Evolutionary conservation across 108 stramenopile genomes (phyloP).

Genomic region (Cylindrotheca closterium): DNA sequence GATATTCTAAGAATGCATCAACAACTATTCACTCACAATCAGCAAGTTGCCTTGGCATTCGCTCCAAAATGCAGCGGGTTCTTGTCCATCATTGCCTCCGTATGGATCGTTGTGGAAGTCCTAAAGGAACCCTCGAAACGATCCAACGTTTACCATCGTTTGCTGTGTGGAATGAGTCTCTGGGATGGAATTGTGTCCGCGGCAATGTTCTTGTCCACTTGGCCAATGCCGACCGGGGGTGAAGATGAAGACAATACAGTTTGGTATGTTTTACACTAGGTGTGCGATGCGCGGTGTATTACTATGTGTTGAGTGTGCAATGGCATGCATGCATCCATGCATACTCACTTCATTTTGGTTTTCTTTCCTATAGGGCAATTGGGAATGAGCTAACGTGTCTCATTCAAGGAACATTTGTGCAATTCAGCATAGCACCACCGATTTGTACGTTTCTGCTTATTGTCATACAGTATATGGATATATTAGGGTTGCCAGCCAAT

Average conservation of each 20-base stretch:
- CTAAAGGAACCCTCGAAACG: slow-evolving; percentile 12
- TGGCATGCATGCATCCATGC: too few relatives aligned
- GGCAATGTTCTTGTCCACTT: slow-evolving; percentile 10
- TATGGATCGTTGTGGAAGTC: slow-evolving; percentile 23
- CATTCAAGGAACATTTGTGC: slow-evolving; percentile 16
- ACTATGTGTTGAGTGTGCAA: too few relatives aligned
- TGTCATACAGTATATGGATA: slow-evolving; percentile 14
- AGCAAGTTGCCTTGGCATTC: slow-evolving; percentile 21
- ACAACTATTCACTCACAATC: neutral
- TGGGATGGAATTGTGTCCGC: neutral
- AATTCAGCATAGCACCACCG: slow-evolving; percentile 6
- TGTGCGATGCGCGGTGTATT: too few relatives aligned
- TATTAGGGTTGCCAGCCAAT: slow-evolving; percentile 51
- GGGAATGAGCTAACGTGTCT: slow-evolving; percentile 15
- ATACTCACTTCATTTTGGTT: too few relatives aligned
- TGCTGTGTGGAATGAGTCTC: slow-evolving; percentile 17
- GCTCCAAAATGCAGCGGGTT: slow-evolving; percentile 11
- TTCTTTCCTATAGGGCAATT: too few relatives aligned
- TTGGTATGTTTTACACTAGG: too few relatives aligned
- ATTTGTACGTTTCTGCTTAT: slow-evolving; percentile 13
- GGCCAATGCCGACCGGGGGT: slow-evolving; percentile 12
- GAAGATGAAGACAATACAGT: slow-evolving; percentile 1
- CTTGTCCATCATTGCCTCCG: slow-evolving; percentile 8
- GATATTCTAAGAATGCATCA: too few relatives aligned
- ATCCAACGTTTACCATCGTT: slow-evolving; percentile 17